These are phyloP conservation scores for Eimeria necatrix DNA, from an alignment of 169 alveolate genomes.

Conservation along the genomic window DNA sequence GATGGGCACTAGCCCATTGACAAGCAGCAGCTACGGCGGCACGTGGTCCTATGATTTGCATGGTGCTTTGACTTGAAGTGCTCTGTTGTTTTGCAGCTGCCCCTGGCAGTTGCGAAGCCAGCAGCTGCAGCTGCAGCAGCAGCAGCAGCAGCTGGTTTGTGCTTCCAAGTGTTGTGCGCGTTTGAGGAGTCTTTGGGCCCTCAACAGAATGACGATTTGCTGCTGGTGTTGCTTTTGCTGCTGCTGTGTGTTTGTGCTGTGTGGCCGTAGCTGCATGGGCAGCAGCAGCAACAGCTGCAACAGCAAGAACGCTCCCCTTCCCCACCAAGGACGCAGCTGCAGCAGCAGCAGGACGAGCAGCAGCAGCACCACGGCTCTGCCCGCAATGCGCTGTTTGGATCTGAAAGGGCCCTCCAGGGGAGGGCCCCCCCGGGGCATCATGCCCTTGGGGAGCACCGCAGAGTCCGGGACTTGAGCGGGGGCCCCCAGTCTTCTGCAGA, in stretches of 20 bases:
- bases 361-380: slow-evolving; percentile 57
- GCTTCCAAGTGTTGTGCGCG: neutral
- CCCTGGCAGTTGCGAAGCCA: neutral
- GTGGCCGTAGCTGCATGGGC: slow-evolving; percentile 70
- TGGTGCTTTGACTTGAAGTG: neutral
- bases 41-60: neutral
- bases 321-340: slow-evolving; percentile 44
- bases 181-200: neutral
- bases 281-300: slow-evolving; percentile 56
- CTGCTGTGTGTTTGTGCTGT: slow-evolving; percentile 50
- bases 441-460: slow-evolving; percentile 46
- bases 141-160: neutral
- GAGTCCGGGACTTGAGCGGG: slow-evolving; percentile 40
- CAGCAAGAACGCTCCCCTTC: slow-evolving; percentile 41
- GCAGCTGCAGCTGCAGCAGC: slow-evolving; percentile 29
- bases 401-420: slow-evolving; percentile 10
- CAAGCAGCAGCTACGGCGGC: slow-evolving; percentile 16
- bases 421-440: neutral
- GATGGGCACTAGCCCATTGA: neutral
- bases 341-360: slow-evolving; percentile 48
- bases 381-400: slow-evolving; percentile 44
- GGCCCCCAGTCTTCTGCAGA: neutral
- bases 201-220: slow-evolving; percentile 30
- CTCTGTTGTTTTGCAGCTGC: neutral
- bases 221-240: slow-evolving; percentile 19